phyloP scores from a whole-genome alignment of 1,139 yeast genomes.

The Kluyveromyces sp. region DNA sequence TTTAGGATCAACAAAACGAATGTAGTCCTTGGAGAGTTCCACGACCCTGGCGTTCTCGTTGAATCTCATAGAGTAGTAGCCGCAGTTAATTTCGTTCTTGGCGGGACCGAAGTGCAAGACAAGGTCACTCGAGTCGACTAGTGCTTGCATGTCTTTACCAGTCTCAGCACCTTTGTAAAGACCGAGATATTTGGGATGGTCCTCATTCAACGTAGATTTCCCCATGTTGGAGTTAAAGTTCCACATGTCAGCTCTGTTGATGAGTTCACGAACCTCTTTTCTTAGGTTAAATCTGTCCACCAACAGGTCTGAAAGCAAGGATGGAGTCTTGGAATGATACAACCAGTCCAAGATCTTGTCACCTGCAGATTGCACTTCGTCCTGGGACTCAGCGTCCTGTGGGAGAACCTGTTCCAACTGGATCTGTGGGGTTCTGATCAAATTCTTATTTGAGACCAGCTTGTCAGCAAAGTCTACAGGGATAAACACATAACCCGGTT shows the following conservation, averaged over 20 bases:
- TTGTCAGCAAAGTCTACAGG: constrained; percentile 63
- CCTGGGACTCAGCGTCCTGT: constrained; percentile 17
- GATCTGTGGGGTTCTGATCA: constrained; percentile 30
- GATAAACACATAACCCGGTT: constrained; percentile 74
- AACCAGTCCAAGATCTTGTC: constrained; percentile 43
- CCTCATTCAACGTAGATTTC: constrained; percentile 51
- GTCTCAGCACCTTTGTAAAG: constrained; percentile 37
- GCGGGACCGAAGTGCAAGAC: constrained; percentile 47
- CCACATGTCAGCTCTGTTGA: constrained; percentile 36
- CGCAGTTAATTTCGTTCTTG: constrained; percentile 51
- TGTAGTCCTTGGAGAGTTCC: constrained; percentile 37
- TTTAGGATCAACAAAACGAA: constrained; percentile 33
- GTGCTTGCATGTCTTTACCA: constrained; percentile 16
- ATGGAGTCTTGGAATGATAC: constrained; percentile 49
- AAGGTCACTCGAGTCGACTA: constrained; percentile 35
- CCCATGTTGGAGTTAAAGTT: constrained; percentile 27
- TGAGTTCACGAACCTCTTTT: constrained; percentile 39
- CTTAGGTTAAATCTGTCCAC: constrained; percentile 46
- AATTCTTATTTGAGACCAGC: constrained; percentile 36
- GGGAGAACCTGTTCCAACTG: constrained; percentile 16
- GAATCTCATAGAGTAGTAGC: constrained; percentile 35
- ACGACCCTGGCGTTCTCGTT: constrained; percentile 26
- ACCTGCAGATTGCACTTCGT: constrained; percentile 38
- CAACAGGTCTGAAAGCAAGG: constrained; percentile 59
- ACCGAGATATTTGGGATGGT: constrained; percentile 52